Base-by-base conservation (phyloP, 257 asterid species). In the Euphrasia confusa region DNA sequence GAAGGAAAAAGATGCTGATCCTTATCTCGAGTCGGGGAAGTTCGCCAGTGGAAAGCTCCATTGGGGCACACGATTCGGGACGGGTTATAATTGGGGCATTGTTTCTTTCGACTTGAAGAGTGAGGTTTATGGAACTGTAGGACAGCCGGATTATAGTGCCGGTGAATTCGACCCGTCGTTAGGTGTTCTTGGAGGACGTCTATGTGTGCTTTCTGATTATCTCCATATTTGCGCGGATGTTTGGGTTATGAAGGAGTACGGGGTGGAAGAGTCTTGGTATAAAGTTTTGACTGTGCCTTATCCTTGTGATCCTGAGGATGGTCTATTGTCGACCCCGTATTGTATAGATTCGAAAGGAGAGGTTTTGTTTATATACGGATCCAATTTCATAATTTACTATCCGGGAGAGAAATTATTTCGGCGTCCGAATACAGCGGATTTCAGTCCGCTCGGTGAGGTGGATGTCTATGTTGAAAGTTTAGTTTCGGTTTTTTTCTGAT, bases 231-330 rank as follows among this genome's bases (percentile, higher is more conserved):
- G 52, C 12, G 47, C 44, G 1, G 81, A 79, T 74, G 21, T 83
- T 30, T 83, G 87, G 95, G 75, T 74, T 45, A 56, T 83, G 88
- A 83, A 79, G 69, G 42, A 37, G 42, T 37, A 37, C 9, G 12
- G 42, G 42, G 42, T 37, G 42, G 9, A 7, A 37, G 42, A 37
- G 42, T 37, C 11, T 37, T 9, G 42, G 42, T 2, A 37, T 37
- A 37, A 37, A 37, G 42, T 37, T 37, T 37, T 37, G 42, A 37
- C 42, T 37, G 42, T 37, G 42, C 40, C 42, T 3, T 37, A 37
- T 37, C 42, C 11, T 37, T 37, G 42, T 37, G 42, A 37, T 8
- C 42, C 42, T 9, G 42, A 37, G 42, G 12, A 37, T 2, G 12
- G 42, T 8, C 11, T 35, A 37, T 37, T 37, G 42, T 37, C 42